Percentiles rank a stretch among this genome's conserved stretches.
Conservation (phyloP, 257 asterid species). For the Schizonepeta tenuifolia region DNA sequence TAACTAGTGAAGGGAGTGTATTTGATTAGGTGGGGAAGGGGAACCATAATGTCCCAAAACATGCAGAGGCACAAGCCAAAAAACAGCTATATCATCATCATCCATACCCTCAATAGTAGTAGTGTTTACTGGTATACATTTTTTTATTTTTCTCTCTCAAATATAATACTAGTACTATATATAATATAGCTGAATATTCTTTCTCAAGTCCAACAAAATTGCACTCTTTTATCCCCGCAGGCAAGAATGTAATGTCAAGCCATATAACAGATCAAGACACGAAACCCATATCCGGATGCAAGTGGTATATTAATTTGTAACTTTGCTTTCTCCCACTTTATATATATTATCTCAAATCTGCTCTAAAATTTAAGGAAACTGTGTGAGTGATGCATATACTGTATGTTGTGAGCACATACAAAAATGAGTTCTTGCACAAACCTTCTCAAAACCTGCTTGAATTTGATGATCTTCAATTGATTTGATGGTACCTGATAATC, state of each 20-base stretch:
- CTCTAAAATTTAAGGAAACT: too few species aligned
- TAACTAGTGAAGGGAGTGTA: constrained; percentile 49
- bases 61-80: constrained; percentile 33
- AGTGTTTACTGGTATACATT: constrained; percentile 30
- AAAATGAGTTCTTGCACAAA: background rate
- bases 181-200: constrained; percentile 1
- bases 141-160: constrained; percentile 23
- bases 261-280: background rate
- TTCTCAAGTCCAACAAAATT: constrained; percentile 16
- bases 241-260: background rate
- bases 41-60: constrained; percentile 47
- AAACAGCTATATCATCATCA: constrained; percentile 46
- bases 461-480: constrained; percentile 21
- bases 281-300: background rate
- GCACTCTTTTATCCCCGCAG: constrained; percentile 17
- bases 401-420: background rate
- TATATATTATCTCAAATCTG: background rate
- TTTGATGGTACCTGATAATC: constrained; percentile 32
- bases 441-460: background rate
- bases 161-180: background rate
- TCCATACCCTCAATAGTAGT: constrained; percentile 33
- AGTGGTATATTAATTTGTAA: background rate
- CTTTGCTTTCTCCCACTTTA: background rate
- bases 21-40: constrained; percentile 50
- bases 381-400: too few species aligned